Base-by-base conservation (phyloP, 2,329 filamentous ascomycete species). In the Verticillium zaregamsianum region DNA sequence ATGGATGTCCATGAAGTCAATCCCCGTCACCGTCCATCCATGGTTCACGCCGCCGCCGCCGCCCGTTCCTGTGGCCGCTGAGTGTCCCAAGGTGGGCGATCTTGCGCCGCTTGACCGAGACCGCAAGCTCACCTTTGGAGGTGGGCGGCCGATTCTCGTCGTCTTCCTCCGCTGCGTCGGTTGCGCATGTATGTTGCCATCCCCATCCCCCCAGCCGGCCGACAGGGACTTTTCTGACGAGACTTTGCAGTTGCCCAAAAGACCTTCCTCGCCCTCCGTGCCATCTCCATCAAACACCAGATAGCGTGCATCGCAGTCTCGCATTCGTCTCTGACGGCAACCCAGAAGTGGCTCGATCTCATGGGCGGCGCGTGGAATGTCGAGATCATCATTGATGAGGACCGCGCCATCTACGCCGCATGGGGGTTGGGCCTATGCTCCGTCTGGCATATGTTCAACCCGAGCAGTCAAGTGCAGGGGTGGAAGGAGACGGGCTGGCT, bases 271-370 rank as follows among this genome's bases (percentile, higher is more conserved):
- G 74, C 79, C 63, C 78, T 87, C 60, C 82, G 84, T 58, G 74
- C 80, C 54, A 77, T 87, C 62, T 79, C 83, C 14, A 83, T 81
- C 71, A 80, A 80, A 58, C 77, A 84, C 66, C 73, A 74, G 52
- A 74, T 87, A 12, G 78, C 77, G 62, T 87, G 84, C 74, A 76
- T 87, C 61, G 84, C 85, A 65, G 76, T 87, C 58, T 87, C 84
- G 28, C 85, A 88, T 73, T 82, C 85, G 45, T 86, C 84, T 9
- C 71, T 76, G 4, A 74, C 78, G 25, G 84, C 85, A 33, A 87
- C 85, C 1, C 72, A 77, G 40, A 82, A 82, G 65, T 87, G 85
- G 85, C 68, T 86, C 55, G 81, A 83, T 65, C 75, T 85, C 20
- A 71, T 87, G 14, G 85, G 85, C 69, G 84, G 85, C 62, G 75